These are phyloP conservation scores for Areca catechu DNA, from an alignment of 176 grass and related monocot species.

Conservation along the genomic window DNA sequence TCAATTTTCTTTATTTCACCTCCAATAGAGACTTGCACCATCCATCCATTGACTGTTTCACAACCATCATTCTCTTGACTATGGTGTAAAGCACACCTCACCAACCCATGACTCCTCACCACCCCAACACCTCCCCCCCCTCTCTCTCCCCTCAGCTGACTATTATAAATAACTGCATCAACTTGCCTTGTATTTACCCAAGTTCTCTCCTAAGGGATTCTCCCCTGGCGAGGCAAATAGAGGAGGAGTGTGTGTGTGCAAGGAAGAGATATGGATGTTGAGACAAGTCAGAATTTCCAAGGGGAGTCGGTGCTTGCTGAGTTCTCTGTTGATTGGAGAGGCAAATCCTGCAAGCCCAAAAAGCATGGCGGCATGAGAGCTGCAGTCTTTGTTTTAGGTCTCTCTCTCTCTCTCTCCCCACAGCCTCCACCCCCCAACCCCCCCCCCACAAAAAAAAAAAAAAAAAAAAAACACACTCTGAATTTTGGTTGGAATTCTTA, in stretches of 20 bases:
- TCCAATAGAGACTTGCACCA: neutral
- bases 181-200: slow-evolving; percentile 37
- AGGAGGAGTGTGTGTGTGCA: neutral
- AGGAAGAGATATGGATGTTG: slow-evolving; percentile 8
- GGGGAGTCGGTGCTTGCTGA: slow-evolving; percentile 12
- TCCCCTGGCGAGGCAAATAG: slow-evolving; percentile 14
- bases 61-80: too few relatives aligned
- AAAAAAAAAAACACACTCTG: too few relatives aligned
- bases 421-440: too few relatives aligned
- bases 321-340: slow-evolving; percentile 60
- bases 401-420: slow-evolving; percentile 3
- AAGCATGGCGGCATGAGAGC: slow-evolving; percentile 83
- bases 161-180: slow-evolving; percentile 68
- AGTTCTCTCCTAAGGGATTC: neutral
- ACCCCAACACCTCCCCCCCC: neutral
- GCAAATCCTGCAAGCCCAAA: slow-evolving; percentile 45
- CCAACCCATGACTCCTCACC: neutral
- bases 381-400: slow-evolving; percentile 87
- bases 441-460: too few relatives aligned
- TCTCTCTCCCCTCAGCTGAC: slow-evolving; percentile 3
- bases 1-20: too few relatives aligned
- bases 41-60: neutral
- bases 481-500: too few relatives aligned
- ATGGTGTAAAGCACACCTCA: neutral
- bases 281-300: neutral